Conservation (phyloP, 371 early-diverging fungal species). For the Mortierella sp. region DNA sequence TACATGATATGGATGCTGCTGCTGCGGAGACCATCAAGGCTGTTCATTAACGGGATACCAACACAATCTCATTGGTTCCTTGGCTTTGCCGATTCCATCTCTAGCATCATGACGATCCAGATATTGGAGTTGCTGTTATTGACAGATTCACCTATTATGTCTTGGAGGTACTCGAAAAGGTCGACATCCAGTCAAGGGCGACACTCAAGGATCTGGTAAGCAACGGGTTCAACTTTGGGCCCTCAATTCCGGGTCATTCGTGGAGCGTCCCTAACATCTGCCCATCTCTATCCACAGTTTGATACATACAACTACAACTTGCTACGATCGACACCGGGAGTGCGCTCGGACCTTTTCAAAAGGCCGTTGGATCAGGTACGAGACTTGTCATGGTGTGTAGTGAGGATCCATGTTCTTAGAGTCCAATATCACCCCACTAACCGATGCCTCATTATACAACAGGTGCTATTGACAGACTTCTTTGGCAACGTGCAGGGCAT, state of each 20-base stretch:
- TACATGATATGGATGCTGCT: no score
- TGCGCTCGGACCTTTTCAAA: slow-evolving; percentile 84
- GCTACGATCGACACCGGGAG: slow-evolving; percentile 85
- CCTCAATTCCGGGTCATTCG: no score
- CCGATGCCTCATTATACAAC: background rate
- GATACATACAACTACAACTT: slow-evolving; percentile 76
- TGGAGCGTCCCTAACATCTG: no score
- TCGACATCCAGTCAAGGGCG: slow-evolving; percentile 80
- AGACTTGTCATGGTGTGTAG: background rate
- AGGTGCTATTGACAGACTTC: slow-evolving; percentile 91
- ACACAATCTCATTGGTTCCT: background rate
- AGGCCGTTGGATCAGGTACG: slow-evolving; percentile 75
- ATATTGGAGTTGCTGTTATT: slow-evolving; percentile 96
- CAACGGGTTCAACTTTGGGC: background rate
- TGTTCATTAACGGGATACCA: no score
- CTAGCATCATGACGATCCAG: slow-evolving; percentile 89
- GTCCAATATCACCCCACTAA: background rate
- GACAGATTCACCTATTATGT: slow-evolving; percentile 96
- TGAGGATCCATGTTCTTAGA: no score
- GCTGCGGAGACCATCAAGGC: no score
- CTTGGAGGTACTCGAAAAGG: slow-evolving; percentile 87
- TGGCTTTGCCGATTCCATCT: background rate
- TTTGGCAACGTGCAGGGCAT: slow-evolving; percentile 94
- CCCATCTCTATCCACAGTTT: slow-evolving; percentile 66
- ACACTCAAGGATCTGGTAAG: slow-evolving; percentile 81